Conservation (phyloP, 306 rosid species). For the Bauhinia variegata region DNA sequence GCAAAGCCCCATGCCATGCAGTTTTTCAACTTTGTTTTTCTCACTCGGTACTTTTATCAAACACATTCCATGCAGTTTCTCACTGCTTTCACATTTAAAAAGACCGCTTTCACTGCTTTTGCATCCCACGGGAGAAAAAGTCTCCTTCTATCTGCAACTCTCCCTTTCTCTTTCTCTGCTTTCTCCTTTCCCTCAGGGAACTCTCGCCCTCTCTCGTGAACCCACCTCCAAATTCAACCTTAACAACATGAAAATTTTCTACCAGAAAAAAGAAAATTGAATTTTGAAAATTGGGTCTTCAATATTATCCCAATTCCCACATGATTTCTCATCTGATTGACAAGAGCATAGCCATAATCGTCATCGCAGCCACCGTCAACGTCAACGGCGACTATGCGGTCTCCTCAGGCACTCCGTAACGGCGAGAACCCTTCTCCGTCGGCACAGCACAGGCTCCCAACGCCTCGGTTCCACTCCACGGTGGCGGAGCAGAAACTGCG, state of each 20-base stretch:
- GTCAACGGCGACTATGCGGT: conserved; percentile 54
- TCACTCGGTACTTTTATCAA: conserved; percentile 33
- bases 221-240: conserved; percentile 9
- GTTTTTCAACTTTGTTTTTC: background rate
- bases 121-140: too few relatives aligned
- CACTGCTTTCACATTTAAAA: conserved; percentile 13
- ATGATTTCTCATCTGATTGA: too few relatives aligned
- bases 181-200: conserved; percentile 34
- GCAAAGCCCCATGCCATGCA: too few relatives aligned
- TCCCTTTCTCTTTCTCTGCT: conserved; percentile 14
- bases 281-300: too few relatives aligned
- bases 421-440: conserved; percentile 58
- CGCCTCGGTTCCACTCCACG: conserved; percentile 80
- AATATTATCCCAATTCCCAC: too few relatives aligned
- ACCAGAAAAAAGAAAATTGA: background rate
- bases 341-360: background rate
- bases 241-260: conserved; percentile 17
- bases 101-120: background rate
- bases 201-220: conserved; percentile 52
- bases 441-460: conserved; percentile 12
- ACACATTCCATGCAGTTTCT: conserved; percentile 44
- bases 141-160: background rate
- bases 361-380: background rate
- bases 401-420: conserved; percentile 67
- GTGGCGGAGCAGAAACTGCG: conserved; percentile 84